These are phyloP conservation scores for Poa annua DNA, from an alignment of 176 grass and related monocot species.

Conservation along the genomic window DNA sequence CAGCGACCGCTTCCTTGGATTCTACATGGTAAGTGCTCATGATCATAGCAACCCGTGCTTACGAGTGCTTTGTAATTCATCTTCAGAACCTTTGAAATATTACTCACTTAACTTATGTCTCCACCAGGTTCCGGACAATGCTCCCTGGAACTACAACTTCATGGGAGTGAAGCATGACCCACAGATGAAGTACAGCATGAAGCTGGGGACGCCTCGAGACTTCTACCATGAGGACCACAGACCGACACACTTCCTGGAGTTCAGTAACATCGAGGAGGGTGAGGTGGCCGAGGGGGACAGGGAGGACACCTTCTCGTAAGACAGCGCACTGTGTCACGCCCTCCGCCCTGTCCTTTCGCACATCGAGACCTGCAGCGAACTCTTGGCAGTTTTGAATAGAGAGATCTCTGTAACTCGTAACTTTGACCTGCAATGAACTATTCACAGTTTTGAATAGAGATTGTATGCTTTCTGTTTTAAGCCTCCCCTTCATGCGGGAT, in stretches of 20 bases:
- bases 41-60: background rate
- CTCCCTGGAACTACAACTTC: slow-evolving; percentile 97
- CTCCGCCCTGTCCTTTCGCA: background rate
- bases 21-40: slow-evolving; percentile 79
- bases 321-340: too few species aligned
- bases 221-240: slow-evolving; percentile 96
- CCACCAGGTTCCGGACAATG: slow-evolving; percentile 79
- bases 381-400: slow-evolving; percentile 22
- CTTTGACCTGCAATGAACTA: background rate
- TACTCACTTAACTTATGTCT: background rate
- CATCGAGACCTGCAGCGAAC: background rate
- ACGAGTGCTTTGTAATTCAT: background rate
- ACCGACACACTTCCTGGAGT: slow-evolving; percentile 90
- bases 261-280: slow-evolving; percentile 89
- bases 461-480: slow-evolving; percentile 36
- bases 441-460: background rate
- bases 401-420: slow-evolving; percentile 13
- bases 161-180: slow-evolving; percentile 97
- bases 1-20: slow-evolving; percentile 93
- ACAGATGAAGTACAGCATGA: slow-evolving; percentile 79
- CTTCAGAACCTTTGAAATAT: background rate
- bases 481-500: background rate
- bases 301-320: slow-evolving; percentile 81
- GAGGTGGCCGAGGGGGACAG: slow-evolving; percentile 76
- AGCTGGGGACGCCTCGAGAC: slow-evolving; percentile 80